phyloP scores from a whole-genome alignment of 179 eudicot genomes.

The Gypsophila paniculata region DNA sequence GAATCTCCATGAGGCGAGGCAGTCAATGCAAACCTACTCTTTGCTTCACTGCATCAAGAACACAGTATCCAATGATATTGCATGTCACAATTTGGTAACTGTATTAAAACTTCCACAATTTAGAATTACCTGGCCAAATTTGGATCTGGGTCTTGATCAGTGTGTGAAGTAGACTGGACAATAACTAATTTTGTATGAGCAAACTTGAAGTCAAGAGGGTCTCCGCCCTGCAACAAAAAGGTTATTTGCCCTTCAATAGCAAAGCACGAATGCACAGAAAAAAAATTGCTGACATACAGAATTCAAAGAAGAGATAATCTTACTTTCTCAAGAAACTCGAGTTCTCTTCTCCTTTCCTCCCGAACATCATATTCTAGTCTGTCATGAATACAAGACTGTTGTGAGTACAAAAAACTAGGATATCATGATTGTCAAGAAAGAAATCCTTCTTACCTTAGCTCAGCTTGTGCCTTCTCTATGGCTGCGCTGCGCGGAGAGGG shows the following conservation, averaged over 20 bases:
- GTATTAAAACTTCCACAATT: not conserved
- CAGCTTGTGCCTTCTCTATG: conserved; percentile 86
- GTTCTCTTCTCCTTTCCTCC: conserved; percentile 62
- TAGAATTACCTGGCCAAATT: conserved; percentile 56
- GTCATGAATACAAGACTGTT: conserved; percentile 25
- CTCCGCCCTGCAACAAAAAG: conserved; percentile 68
- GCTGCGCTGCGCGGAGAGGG: conserved; percentile 75
- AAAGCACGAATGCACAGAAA: not conserved
- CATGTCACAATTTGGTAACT: conserved; percentile 5
- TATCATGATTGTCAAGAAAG: conserved; percentile 10
- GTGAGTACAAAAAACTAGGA: conserved; percentile 3
- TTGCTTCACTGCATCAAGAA: conserved; percentile 67
- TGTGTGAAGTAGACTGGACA: conserved; percentile 81
- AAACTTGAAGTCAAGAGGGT: conserved; percentile 28
- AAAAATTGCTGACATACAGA: conserved; percentile 4
- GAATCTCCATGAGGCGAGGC: conserved; percentile 96
- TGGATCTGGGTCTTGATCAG: conserved; percentile 61
- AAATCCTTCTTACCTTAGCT: conserved; percentile 47
- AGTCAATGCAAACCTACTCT: conserved; percentile 82
- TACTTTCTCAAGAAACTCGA: conserved; percentile 48
- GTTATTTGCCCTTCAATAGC: conserved; percentile 2
- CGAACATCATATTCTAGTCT: conserved; percentile 88
- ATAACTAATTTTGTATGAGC: conserved; percentile 62
- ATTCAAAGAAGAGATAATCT: conserved; percentile 22
- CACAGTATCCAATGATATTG: conserved; percentile 15